A percentile compares a stretch with the other conserved stretches of the same genome.
Evolutionary conservation across 805 yeast species (phyloP).

Genomic region (Candida tammaniensis): DNA sequence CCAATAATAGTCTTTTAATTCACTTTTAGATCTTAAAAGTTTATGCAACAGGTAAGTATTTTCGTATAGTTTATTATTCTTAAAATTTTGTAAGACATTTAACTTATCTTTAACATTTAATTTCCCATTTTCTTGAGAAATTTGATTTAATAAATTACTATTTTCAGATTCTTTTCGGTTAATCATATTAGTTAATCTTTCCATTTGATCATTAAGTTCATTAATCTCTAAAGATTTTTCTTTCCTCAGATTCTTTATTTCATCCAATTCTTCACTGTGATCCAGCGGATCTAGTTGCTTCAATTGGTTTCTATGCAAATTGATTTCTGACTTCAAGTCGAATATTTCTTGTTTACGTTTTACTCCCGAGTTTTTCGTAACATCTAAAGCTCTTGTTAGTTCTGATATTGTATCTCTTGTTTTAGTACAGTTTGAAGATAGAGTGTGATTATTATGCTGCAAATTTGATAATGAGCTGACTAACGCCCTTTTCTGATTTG

Average conservation of each 20-base stretch:
- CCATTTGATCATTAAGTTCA: conserved; percentile 19
- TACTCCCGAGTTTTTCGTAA: conserved; percentile 8
- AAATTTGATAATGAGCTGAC: neutral
- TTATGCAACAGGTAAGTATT: conserved; percentile 18
- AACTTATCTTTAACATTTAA: conserved; percentile 10
- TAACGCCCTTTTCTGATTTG: neutral
- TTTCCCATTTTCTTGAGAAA: conserved; percentile 8
- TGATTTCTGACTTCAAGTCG: conserved; percentile 13
- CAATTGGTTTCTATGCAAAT: conserved; percentile 12
- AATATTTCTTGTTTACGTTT: conserved; percentile 11
- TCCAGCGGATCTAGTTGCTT: conserved; percentile 9
- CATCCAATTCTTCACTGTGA: conserved; percentile 8
- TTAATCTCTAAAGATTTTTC: conserved; percentile 10
- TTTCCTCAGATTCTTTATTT: conserved; percentile 13
- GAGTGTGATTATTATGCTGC: neutral
- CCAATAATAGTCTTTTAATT: conserved; percentile 44
- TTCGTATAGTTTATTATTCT: neutral
- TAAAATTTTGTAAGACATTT: conserved; percentile 4
- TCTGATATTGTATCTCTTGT: neutral
- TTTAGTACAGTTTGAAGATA: neutral
- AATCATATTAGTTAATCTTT: conserved; percentile 18
- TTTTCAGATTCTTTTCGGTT: conserved; percentile 13
- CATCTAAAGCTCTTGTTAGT: conserved; percentile 3
- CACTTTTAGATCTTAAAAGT: conserved; percentile 37
- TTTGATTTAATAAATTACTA: conserved; percentile 14